Conservation (phyloP, 495 filamentous ascomycete genomes). For the Venustampulla echinocandica region DNA sequence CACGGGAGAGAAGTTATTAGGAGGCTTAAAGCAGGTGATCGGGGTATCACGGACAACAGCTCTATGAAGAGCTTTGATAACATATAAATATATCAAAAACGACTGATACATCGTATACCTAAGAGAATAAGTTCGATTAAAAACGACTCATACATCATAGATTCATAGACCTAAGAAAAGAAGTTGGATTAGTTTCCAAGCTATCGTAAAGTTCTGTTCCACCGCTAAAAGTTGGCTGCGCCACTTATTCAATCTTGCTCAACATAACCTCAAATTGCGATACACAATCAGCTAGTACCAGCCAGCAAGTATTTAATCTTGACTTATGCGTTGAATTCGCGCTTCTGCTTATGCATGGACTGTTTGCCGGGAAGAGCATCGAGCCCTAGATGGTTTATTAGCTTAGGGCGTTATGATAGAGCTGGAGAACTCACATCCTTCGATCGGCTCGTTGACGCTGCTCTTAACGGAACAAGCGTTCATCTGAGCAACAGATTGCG, state of each 20-base stretch:
- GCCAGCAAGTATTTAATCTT: slow-evolving; percentile 3
- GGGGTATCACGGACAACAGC: not conserved
- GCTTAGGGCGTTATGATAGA: not conserved
- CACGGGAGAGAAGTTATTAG: not conserved
- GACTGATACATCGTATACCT: too few relatives aligned
- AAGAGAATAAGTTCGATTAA: too few relatives aligned
- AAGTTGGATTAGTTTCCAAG: slow-evolving; percentile 1
- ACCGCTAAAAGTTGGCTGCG: slow-evolving; percentile 1
- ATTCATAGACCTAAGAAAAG: slow-evolving; percentile 1
- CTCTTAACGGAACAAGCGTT: slow-evolving; percentile 38
- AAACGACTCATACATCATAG: slow-evolving; percentile 1
- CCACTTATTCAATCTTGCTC: slow-evolving; percentile 6
- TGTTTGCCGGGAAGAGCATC: slow-evolving; percentile 11
- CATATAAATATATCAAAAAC: slow-evolving; percentile 1
- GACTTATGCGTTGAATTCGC: slow-evolving; percentile 4
- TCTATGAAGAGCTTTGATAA: not conserved
- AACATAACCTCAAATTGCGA: slow-evolving; percentile 6
- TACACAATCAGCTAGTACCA: slow-evolving; percentile 1
- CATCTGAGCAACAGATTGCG: slow-evolving; percentile 33
- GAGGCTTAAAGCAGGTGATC: slow-evolving; percentile 1
- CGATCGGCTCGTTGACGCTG: slow-evolving; percentile 34
- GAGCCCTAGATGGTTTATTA: slow-evolving; percentile 7
- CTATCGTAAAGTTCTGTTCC: not conserved
- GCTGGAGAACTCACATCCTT: slow-evolving; percentile 38
- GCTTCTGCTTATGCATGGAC: slow-evolving; percentile 7